Evolutionary conservation across 2,329 filamentous ascomycete genomes (phyloP).

Genomic region (Colletotrichum agaves): DNA sequence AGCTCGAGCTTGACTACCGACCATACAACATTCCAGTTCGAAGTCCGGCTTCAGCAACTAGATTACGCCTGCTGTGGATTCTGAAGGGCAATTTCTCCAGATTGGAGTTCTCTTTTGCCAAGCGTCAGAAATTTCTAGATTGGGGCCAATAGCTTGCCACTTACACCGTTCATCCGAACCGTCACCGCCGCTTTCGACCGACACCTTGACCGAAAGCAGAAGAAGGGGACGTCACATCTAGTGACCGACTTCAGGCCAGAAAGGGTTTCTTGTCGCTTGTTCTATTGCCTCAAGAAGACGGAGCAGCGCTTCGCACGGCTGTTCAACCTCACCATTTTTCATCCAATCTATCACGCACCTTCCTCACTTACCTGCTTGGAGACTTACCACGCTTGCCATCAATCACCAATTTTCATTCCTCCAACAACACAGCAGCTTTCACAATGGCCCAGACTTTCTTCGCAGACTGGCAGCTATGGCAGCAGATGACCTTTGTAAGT

Average conservation of each 20-base stretch:
- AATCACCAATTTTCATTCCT: not conserved
- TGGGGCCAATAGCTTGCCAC: constrained; percentile 14
- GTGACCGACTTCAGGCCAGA: not conserved
- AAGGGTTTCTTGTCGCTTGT: not conserved
- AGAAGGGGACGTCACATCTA: constrained; percentile 6
- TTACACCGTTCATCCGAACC: constrained; percentile 18
- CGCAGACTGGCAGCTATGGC: constrained; percentile 80
- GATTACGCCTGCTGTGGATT: not conserved
- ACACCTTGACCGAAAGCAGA: constrained; percentile 6
- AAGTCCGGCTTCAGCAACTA: not conserved
- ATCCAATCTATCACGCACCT: constrained; percentile 1
- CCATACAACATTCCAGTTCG: not conserved
- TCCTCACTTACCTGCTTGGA: not conserved
- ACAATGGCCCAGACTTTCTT: constrained; percentile 64
- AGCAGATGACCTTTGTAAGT: constrained; percentile 90
- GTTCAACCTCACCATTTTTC: not conserved
- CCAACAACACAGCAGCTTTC: not conserved
- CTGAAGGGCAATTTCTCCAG: not conserved
- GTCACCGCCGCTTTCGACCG: constrained; percentile 28
- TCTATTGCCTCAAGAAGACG: constrained; percentile 11
- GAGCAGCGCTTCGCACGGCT: constrained; percentile 12
- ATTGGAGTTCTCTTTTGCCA: not conserved
- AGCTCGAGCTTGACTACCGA: not conserved
- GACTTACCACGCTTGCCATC: not conserved
- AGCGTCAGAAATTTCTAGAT: not conserved